These are phyloP conservation scores for Neopestalotiopsis rosae DNA, from an alignment of 2,329 filamentous ascomycete genomes.

Conservation along the genomic window DNA sequence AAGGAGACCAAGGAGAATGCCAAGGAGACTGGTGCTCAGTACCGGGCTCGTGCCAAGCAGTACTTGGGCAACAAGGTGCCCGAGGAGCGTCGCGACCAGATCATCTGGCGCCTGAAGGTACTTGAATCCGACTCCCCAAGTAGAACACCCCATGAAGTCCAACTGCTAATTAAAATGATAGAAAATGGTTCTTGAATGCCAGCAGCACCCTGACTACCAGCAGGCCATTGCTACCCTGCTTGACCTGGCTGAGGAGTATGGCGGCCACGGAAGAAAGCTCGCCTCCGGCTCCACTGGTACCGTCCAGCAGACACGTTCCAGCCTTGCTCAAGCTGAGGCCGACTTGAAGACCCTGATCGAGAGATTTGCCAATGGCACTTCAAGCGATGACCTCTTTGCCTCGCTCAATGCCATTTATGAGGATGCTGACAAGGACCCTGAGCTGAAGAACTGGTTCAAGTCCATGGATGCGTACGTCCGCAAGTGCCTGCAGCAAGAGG, in stretches of 20 bases:
- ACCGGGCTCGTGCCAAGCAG: slow-evolving; percentile 58
- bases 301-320: slow-evolving; percentile 74
- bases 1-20: slow-evolving; percentile 54
- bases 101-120: slow-evolving; percentile 81
- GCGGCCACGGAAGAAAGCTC: slow-evolving; percentile 71
- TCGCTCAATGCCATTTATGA: slow-evolving; percentile 85
- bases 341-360: slow-evolving; percentile 89
- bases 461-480: slow-evolving; percentile 78
- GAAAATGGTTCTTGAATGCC: slow-evolving; percentile 97
- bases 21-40: slow-evolving; percentile 46
- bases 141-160: too few species aligned
- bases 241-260: slow-evolving; percentile 83
- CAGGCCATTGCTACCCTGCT: slow-evolving; percentile 90
- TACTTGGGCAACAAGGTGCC: slow-evolving; percentile 90
- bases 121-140: slow-evolving; percentile 16
- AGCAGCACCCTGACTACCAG: slow-evolving; percentile 93
- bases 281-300: slow-evolving; percentile 69
- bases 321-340: slow-evolving; percentile 74
- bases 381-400: slow-evolving; percentile 82
- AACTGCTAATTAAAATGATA: slow-evolving; percentile 37
- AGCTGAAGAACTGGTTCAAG: slow-evolving; percentile 91
- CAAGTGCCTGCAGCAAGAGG: slow-evolving; percentile 84
- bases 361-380: slow-evolving; percentile 94
- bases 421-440: slow-evolving; percentile 84
- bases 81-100: slow-evolving; percentile 89